These are phyloP conservation scores for Ophiostoma ips DNA, from an alignment of 2,329 filamentous ascomycete genomes.

Conservation along the genomic window DNA sequence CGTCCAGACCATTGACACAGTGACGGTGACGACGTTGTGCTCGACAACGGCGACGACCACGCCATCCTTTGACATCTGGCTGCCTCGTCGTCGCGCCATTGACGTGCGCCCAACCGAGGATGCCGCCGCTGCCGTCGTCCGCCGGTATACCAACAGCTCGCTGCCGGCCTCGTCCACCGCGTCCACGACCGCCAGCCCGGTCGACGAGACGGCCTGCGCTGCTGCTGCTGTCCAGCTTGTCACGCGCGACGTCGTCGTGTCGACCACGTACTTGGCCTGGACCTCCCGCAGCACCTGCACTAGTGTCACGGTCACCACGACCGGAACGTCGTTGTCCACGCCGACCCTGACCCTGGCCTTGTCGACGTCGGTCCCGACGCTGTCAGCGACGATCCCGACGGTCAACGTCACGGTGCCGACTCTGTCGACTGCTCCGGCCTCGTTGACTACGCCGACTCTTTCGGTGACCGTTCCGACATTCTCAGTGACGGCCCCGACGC, in stretches of 20 bases:
- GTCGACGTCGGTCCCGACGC: neutral
- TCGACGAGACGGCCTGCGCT: neutral
- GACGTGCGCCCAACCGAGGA: neutral
- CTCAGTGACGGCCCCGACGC: neutral
- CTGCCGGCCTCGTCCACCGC: neutral
- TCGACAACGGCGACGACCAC: too few species aligned
- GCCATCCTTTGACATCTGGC: too few species aligned
- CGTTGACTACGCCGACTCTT: neutral
- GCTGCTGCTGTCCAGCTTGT: neutral
- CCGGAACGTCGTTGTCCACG: neutral
- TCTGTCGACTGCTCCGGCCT: neutral
- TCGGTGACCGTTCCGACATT: neutral
- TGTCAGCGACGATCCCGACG: neutral
- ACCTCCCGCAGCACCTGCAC: neutral
- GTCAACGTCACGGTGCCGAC: neutral
- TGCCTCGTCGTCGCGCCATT: too few species aligned
- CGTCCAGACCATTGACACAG: neutral
- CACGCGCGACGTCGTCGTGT: neutral
- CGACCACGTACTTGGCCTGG: too few species aligned
- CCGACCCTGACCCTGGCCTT: neutral
- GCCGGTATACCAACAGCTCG: neutral
- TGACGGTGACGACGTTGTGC: neutral
- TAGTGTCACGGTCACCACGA: neutral
- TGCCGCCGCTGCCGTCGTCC: neutral
- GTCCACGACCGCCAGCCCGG: neutral